Base-by-base conservation (phyloP, 164 flowering plant species). In the Berberis thunbergii region DNA sequence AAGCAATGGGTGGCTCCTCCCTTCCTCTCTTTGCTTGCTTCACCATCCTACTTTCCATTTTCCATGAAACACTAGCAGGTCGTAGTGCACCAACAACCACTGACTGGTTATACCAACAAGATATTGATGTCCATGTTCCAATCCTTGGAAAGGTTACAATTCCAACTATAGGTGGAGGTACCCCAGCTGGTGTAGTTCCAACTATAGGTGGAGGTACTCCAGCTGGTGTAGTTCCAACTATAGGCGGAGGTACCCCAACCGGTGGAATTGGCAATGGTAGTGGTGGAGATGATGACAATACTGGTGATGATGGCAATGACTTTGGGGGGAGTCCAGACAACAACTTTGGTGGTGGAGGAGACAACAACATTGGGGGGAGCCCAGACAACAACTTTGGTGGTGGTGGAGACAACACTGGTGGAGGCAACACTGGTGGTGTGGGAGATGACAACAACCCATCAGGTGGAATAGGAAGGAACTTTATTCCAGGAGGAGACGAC, bases 1-100 rank as follows among this genome's bases (percentile, higher is more conserved):
- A 58, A 42, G 45, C 44, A 62, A 62, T 62, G 64, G 64, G 49
- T 44, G 39, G n/a, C 56, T 53, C 61, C 41, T 42, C n/a, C 45
- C 61, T 58, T 58, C 61, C 56, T 62, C 45, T 39, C 45, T 52
- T 62, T 49, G 49, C 45, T 11, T 45, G 49, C 45, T 62, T 49
- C 55, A 49, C 26, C 45, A 41, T 42, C 64, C 45, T 62, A 10
- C 64, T 62, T 9, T 13, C 26, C 44, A 50, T 5, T 49, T 39
- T 38, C 64, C 56, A 49, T 43, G 49, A 11, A 44, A 26, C 26
- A 26, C 2, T 44, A 6, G 49, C 62, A 62, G 64, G 44, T 12
- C 57, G 64, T 7, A 41, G 41, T 4, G 26, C 50, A 41, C 56
- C 64, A 49, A 7, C 7, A 7, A 10, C 53, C 5, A 46, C 45